These are phyloP conservation scores for Aspergillus latus DNA, from an alignment of 2,329 filamentous ascomycete species.

Conservation along the genomic window DNA sequence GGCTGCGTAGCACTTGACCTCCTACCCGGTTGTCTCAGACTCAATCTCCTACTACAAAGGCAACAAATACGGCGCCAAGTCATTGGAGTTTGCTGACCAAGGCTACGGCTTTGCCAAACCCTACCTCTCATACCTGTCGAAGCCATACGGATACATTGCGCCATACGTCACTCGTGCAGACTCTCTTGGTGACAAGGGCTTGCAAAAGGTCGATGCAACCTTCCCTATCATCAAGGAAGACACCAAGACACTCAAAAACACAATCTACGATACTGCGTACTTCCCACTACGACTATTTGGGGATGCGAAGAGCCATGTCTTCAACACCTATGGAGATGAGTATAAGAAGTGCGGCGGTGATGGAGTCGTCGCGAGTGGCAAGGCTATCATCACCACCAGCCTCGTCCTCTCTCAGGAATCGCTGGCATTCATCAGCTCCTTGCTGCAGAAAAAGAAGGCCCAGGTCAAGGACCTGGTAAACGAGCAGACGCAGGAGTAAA, in stretches of 20 bases:
- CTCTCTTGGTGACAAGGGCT: conserved; percentile 68
- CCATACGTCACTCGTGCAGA: conserved; percentile 86
- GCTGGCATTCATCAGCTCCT: conserved; percentile 59
- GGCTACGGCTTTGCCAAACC: conserved; percentile 77
- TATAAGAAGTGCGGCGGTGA: conserved; percentile 53
- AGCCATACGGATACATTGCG: conserved; percentile 76
- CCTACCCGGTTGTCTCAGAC: conserved; percentile 81
- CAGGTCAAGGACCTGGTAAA: conserved; percentile 57
- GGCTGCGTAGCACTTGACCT: conserved; percentile 68
- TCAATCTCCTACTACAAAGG: conserved; percentile 74
- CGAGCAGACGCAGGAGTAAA: conserved; percentile 45
- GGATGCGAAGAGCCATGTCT: conserved; percentile 52
- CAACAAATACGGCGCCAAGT: conserved; percentile 81
- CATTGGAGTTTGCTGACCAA: conserved; percentile 70
- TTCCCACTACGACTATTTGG: conserved; percentile 64
- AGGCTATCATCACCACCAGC: conserved; percentile 67
- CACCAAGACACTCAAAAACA: conserved; percentile 66
- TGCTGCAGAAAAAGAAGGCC: conserved; percentile 62
- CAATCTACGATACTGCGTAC: conserved; percentile 61
- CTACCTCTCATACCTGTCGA: conserved; percentile 73
- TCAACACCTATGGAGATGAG: conserved; percentile 45
- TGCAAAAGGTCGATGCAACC: conserved; percentile 66
- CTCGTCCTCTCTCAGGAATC: conserved; percentile 67
- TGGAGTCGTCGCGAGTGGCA: conserved; percentile 65
- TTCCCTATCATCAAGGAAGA: conserved; percentile 76